Base-by-base conservation (phyloP, 2,329 filamentous ascomycete species). In the Aureobasidium leucospermi region DNA sequence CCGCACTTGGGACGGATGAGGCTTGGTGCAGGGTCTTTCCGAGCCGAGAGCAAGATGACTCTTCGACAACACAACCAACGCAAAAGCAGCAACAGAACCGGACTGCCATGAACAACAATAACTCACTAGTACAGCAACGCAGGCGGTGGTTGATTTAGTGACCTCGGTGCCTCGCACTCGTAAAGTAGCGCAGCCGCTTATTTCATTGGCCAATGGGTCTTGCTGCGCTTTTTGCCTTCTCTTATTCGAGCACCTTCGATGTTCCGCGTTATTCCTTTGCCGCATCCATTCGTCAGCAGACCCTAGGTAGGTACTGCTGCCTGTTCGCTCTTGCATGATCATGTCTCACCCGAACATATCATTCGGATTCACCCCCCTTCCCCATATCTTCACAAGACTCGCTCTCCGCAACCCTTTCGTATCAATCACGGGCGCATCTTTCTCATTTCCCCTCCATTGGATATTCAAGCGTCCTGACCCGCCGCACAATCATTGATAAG, bases 251-350 rank as follows among this genome's bases (percentile, higher is more conserved):
- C 46, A 49, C 16, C 38, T 59, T 59, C 57, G 57, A 49, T 59
- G 38, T 36, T 56, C 52, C 52, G 52, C 57, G 46, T 59, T 56
- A 46, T 59, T 49, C 57, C 46, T 59, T 59, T 49, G 58, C 58
- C 58, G 47, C 48, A 46, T 52, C 41, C 13, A 59, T 59, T 59
- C 58, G 58, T 59, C 58, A 59, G 58, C 58, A 59, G 58, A 48
- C 47, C 58, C 47, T 43, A 52, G 31, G 47, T 46, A 59, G 56
- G 56, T 36, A 51, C 45, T 59, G 56, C 56, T 59, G 56, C 56
- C 56, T 59, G 46, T 29, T 59, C 39, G 52, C 39, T 46, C 41
- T 46, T 56, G 52, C 52, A 56, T 56, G 51, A 55, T 23, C 51
- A 36, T 55, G 52, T 56, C 52, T 56, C 32, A 56, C 52, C 52